Evolutionary conservation across 2,329 filamentous ascomycete genomes (phyloP).

Genomic region (Camillea tinctor): DNA sequence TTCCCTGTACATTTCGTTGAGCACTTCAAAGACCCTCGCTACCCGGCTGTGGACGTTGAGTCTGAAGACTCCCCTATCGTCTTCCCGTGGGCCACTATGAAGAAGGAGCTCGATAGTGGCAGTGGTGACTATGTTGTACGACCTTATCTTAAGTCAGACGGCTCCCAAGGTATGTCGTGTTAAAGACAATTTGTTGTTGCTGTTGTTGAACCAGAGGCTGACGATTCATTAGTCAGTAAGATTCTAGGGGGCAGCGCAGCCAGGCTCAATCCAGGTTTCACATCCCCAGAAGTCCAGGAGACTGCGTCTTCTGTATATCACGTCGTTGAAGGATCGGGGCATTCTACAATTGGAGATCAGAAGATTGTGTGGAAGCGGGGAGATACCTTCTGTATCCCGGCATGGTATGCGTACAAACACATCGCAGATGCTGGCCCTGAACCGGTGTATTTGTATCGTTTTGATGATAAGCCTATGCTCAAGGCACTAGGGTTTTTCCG

Average conservation of each 20-base stretch:
- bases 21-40: too few species aligned
- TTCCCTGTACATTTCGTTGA: constrained; percentile 54
- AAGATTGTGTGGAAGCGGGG: constrained; percentile 44
- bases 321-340: constrained; percentile 46
- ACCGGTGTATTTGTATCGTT: constrained; percentile 50
- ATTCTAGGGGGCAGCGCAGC: constrained; percentile 48
- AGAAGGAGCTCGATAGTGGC: constrained; percentile 37
- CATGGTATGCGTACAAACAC: constrained; percentile 51
- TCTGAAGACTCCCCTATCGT: constrained; percentile 38
- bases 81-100: constrained; percentile 49
- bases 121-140: constrained; percentile 25
- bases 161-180: constrained; percentile 28
- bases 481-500: constrained; percentile 50
- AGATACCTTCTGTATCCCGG: constrained; percentile 55
- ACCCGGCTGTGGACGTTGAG: too few species aligned
- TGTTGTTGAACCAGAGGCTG: neutral
- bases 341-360: constrained; percentile 38
- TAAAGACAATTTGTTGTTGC: neutral
- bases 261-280: constrained; percentile 37
- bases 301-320: constrained; percentile 54
- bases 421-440: constrained; percentile 33
- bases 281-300: constrained; percentile 42
- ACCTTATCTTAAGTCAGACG: constrained; percentile 35
- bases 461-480: constrained; percentile 56
- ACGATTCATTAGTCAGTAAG: constrained; percentile 36